phyloP scores from a whole-genome alignment of 257 asterid genomes.

The Solanum clarkiae region DNA sequence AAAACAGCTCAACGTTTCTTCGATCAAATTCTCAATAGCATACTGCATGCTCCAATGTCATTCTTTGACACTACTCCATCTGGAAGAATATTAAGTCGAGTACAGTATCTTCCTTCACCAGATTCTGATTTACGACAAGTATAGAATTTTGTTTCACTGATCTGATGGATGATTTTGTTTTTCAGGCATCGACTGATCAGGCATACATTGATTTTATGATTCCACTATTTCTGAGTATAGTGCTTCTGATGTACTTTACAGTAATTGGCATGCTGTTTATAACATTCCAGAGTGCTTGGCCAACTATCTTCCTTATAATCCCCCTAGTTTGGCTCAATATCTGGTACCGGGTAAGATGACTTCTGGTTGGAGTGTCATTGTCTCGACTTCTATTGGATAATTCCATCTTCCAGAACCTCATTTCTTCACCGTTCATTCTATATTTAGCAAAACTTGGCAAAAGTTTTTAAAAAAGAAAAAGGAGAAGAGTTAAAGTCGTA shows the following conservation, averaged over 20 bases:
- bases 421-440: neutral
- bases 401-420: neutral
- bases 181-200: constrained; percentile 65
- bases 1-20: constrained; percentile 47
- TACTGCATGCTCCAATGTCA: constrained; percentile 76
- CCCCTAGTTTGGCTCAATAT: constrained; percentile 55
- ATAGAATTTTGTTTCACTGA: neutral
- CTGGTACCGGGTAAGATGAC: constrained; percentile 60
- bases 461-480: no score
- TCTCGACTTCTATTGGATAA: neutral
- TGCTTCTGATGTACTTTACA: constrained; percentile 21
- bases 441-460: neutral
- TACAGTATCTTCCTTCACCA: constrained; percentile 18
- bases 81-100: constrained; percentile 68
- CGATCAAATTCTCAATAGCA: constrained; percentile 30
- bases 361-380: neutral
- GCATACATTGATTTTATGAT: constrained; percentile 33
- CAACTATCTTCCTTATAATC: constrained; percentile 36
- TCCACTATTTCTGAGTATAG: constrained; percentile 30
- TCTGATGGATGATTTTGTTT: neutral
- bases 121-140: neutral
- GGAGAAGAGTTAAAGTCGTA: no score
- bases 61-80: constrained; percentile 90
- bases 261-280: constrained; percentile 33
- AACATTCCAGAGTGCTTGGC: constrained; percentile 60